A percentile compares a stretch with the other conserved stretches of the same genome.
Evolutionary conservation across 805 yeast species (phyloP).

Genomic region (Suhomyces prunicola): DNA sequence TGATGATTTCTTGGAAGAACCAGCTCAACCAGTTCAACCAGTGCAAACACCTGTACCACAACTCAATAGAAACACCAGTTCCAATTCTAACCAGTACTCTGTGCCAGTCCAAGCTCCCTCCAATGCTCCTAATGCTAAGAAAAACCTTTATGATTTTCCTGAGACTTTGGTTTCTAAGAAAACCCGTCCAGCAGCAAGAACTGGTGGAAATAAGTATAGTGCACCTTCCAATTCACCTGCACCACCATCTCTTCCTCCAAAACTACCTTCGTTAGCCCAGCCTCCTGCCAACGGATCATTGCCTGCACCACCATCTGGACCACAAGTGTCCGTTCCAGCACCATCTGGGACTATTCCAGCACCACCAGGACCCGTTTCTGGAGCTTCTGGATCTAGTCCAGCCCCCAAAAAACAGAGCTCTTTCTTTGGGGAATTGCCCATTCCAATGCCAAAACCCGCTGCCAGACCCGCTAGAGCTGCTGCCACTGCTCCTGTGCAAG

Average conservation of each 20-base stretch:
- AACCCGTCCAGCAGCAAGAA: slow-evolving; percentile 39
- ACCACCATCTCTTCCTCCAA: slow-evolving; percentile 12
- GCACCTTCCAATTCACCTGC: slow-evolving; percentile 5
- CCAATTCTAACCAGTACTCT: not conserved
- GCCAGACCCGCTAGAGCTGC: slow-evolving; percentile 30
- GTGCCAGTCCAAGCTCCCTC: not conserved
- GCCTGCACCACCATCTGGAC: slow-evolving; percentile 3
- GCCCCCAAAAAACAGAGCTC: slow-evolving; percentile 26
- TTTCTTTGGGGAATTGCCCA: slow-evolving; percentile 61
- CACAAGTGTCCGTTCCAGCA: not conserved
- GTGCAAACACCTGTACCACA: not conserved
- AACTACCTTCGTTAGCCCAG: slow-evolving; percentile 1
- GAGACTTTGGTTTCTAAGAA: slow-evolving; percentile 45
- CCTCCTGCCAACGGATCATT: slow-evolving; percentile 4
- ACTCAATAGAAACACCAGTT: not conserved
- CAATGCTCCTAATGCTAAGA: slow-evolving; percentile 26
- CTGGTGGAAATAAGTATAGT: slow-evolving; percentile 22
- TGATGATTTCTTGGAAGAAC: slow-evolving; percentile 38
- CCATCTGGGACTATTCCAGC: not conserved
- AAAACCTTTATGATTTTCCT: slow-evolving; percentile 78
- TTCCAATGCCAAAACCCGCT: slow-evolving; percentile 26
- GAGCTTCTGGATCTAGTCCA: not conserved
- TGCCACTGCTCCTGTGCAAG: slow-evolving; percentile 14
- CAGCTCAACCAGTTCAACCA: not conserved
- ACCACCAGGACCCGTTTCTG: not conserved